phyloP scores from a whole-genome alignment of 495 filamentous ascomycete species.

The Rhypophila decipiens region DNA sequence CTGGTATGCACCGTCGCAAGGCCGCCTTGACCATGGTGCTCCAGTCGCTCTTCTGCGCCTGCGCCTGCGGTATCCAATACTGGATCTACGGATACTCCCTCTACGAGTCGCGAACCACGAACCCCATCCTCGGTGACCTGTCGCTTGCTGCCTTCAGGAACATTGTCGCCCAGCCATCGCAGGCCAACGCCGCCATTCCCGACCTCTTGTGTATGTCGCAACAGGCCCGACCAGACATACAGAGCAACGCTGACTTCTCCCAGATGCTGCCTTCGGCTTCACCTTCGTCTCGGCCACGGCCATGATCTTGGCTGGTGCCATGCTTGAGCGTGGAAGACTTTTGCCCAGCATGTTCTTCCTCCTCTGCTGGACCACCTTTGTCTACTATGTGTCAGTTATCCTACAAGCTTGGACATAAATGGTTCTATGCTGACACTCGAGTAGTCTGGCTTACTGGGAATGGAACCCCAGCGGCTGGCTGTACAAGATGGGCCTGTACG shows the following conservation, averaged over 20 bases:
- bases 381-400: slow-evolving; percentile 45
- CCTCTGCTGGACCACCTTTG: slow-evolving; percentile 80
- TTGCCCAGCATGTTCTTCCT: slow-evolving; percentile 81
- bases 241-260: not conserved
- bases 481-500: slow-evolving; percentile 64
- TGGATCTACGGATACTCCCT: slow-evolving; percentile 98
- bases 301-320: slow-evolving; percentile 20
- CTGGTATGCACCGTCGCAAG: slow-evolving; percentile 85
- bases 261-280: slow-evolving; percentile 8
- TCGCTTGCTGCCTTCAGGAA: slow-evolving; percentile 72
- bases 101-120: slow-evolving; percentile 77
- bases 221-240: slow-evolving; percentile 58
- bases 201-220: slow-evolving; percentile 68
- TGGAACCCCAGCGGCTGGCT: slow-evolving; percentile 83
- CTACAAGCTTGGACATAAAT: not conserved
- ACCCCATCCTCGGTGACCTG: slow-evolving; percentile 77
- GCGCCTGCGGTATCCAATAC: slow-evolving; percentile 88
- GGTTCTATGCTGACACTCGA: not conserved
- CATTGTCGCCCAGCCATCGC: slow-evolving; percentile 66
- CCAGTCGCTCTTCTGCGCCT: slow-evolving; percentile 80
- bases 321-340: slow-evolving; percentile 67
- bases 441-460: slow-evolving; percentile 77
- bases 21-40: slow-evolving; percentile 89
- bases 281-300: slow-evolving; percentile 16
- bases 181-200: slow-evolving; percentile 67